Evolutionary conservation across 2,329 filamentous ascomycete species (phyloP), one percentile per base, ranked within the genome.

Genomic region (Macrophomina tecta): DNA sequence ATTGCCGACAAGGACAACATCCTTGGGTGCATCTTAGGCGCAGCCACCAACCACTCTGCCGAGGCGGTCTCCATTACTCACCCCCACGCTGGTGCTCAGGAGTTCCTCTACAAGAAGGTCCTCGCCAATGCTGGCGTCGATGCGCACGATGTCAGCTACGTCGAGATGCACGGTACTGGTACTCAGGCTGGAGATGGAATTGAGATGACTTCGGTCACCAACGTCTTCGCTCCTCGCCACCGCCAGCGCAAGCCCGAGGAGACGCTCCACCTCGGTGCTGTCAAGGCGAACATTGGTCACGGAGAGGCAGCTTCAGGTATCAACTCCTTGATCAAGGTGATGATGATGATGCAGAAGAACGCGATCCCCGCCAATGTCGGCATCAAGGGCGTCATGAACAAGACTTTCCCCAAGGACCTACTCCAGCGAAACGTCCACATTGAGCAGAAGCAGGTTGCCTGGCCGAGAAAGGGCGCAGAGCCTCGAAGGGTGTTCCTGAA

Each of bases 101-200:
- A 91, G 12, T 82, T 86, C 56, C 81, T 95, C 11, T 94, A 90
- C 72, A 86, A 86, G 66, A 83, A 87, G 46, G 88, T 95, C 34
- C 83, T 95, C 1, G 86, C 90, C 56, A 86, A 91, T 51, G 89
- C 91, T 49, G 89, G 90, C 67, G 85, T 95, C 28, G 89, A 94
- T 73, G 90, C 92, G 1, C 85, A 88, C 61, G 90, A 94, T 69
- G 85, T 97, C 58, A 89, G 89, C 77, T 96, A 94, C 73, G 89
- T 97, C 8, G 93, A 96, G 79, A 93, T 95, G 89, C 92, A 97
- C 76, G 93, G 91, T 14, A 97, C 93, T 2, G 93, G 93, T 38
- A 97, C 92, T 0, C 91, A 95, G 77, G 92, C 91, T 38, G 93
- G 91, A 68, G 93, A 97, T 73, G 89, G 88, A 7, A 90, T 88